phyloP scores from a whole-genome alignment of 2,329 filamentous ascomycete genomes.

The Sarocladium oryzae region DNA sequence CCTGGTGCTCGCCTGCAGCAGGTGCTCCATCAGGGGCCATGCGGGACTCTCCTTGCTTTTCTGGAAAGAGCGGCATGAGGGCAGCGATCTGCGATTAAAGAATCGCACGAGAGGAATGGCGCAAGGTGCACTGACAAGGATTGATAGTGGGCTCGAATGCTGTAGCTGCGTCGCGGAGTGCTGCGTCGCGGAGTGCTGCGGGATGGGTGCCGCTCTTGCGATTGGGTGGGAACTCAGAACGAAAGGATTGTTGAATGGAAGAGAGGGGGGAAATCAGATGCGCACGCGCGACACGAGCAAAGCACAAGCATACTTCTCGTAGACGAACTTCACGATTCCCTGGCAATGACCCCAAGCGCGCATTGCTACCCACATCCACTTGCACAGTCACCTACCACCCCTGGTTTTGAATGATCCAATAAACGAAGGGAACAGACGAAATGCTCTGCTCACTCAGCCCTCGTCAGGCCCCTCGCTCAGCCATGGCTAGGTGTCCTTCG shows the following conservation, averaged over 20 bases:
- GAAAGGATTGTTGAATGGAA: constrained; percentile 7
- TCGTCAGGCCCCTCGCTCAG: no score
- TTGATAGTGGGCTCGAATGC: background rate
- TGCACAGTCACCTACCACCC: no score
- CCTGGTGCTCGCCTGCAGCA: background rate
- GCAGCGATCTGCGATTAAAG: background rate
- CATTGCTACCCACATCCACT: no score
- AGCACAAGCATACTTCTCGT: no score
- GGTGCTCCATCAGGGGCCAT: background rate
- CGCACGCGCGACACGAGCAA: no score
- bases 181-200: background rate
- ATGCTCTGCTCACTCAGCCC: no score
- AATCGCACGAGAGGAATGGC: background rate
- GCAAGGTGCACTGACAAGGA: background rate
- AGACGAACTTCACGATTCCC: no score
- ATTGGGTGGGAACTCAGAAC: constrained; percentile 4
- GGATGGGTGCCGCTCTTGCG: background rate
- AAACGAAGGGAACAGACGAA: background rate
- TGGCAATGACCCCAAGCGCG: no score
- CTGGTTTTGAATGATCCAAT: no score
- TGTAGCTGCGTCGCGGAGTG: background rate
- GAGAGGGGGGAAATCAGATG: no score
- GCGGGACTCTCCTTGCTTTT: background rate
- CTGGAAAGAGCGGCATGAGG: background rate
- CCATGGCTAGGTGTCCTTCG: no score